These are phyloP conservation scores for Epichloe coenophiala DNA, from an alignment of 2,329 filamentous ascomycete genomes.

Conservation along the genomic window DNA sequence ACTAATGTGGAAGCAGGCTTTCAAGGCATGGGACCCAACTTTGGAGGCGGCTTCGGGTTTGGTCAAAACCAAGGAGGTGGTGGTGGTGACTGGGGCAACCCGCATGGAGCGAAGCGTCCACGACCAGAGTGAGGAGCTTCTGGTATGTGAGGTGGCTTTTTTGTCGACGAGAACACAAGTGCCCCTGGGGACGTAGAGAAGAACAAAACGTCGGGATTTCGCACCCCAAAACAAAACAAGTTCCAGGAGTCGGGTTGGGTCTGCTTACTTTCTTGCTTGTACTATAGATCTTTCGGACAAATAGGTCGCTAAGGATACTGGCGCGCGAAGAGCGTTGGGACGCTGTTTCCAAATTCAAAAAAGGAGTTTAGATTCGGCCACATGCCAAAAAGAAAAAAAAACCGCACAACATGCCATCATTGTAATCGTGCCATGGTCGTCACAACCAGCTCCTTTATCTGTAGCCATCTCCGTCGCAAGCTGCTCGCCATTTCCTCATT, in stretches of 20 bases:
- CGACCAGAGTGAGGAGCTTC: conserved; percentile 46
- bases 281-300: conserved; percentile 2
- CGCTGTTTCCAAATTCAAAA: background rate
- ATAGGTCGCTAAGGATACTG: conserved; percentile 1
- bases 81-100: conserved; percentile 57
- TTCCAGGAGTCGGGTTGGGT: background rate
- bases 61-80: conserved; percentile 32
- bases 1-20: conserved; percentile 36
- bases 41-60: conserved; percentile 60
- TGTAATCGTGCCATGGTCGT: conserved; percentile 8
- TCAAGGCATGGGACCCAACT: conserved; percentile 54
- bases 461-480: conserved; percentile 13
- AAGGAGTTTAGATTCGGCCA: background rate
- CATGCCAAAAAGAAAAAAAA: background rate
- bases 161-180: background rate
- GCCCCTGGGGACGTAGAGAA: background rate
- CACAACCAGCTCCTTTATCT: conserved; percentile 13
- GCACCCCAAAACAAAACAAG: background rate
- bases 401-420: background rate
- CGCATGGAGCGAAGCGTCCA: conserved; percentile 67
- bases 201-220: background rate
- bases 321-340: conserved; percentile 5
- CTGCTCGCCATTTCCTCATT: conserved; percentile 13
- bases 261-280: conserved; percentile 5
- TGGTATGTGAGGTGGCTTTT: background rate